These are phyloP conservation scores for Pinus taeda DNA, from an alignment of 75 land plant species.

Conservation along the genomic window DNA sequence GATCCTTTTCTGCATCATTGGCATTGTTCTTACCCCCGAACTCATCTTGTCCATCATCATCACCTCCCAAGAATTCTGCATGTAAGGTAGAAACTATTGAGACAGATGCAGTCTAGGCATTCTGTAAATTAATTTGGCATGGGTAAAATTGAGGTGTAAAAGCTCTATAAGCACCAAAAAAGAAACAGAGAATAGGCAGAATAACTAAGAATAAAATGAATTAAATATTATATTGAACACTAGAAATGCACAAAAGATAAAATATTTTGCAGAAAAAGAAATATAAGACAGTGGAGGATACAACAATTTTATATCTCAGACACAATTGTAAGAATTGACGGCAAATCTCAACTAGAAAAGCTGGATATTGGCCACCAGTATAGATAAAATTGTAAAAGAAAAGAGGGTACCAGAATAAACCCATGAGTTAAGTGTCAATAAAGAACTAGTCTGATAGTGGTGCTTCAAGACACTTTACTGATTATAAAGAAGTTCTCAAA, in stretches of 20 bases:
- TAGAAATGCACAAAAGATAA: not conserved
- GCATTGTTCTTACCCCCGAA: slow-evolving; percentile 47
- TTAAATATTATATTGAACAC: not conserved
- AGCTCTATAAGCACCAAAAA: not conserved
- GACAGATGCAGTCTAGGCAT: not conserved
- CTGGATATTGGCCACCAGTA: too few species aligned
- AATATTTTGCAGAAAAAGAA: too few species aligned
- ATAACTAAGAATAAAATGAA: not conserved
- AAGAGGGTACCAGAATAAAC: too few species aligned
- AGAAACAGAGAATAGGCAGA: not conserved
- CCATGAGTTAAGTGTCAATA: too few species aligned
- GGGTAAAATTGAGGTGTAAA: not conserved
- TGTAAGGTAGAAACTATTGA: not conserved
- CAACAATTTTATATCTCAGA: too few species aligned
- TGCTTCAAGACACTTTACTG: too few species aligned
- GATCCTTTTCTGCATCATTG: slow-evolving; percentile 27
- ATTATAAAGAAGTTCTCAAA: too few species aligned
- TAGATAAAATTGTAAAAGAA: too few species aligned
- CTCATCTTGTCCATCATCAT: slow-evolving; percentile 55
- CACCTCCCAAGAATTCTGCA: slow-evolving; percentile 58
- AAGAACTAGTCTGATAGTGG: too few species aligned
- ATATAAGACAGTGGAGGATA: too few species aligned
- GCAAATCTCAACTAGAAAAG: too few species aligned
- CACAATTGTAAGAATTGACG: too few species aligned
- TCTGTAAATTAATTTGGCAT: not conserved